Evolutionary conservation across 768 basidiomycete genomes (phyloP), one percentile per base, ranked within the genome.

Genomic region (Suillus luteus): DNA sequence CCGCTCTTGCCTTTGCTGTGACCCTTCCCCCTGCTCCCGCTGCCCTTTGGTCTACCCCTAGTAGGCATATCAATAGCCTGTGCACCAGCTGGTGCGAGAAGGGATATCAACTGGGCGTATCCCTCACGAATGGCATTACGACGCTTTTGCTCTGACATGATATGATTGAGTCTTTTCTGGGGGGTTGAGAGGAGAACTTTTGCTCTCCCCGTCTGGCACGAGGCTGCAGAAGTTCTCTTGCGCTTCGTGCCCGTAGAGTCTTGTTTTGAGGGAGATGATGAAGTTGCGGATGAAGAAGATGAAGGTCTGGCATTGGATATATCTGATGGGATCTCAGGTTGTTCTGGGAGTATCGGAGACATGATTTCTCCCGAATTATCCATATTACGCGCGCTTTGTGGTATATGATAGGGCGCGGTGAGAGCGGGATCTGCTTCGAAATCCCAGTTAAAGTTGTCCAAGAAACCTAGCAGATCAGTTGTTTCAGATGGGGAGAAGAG

Each of bases 91-190:
- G 92, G 91, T 0, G 92, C 87, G 61, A 96, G 87, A 27, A 96
- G 79, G 0, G 88, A 78, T 38, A 93, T 94, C 48, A 96, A 78
- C 72, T 94, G 92, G 1, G 92, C 87, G 76, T 95, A 96, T 46
- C 93, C 93, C 66, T 92, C 89, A 48, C 92, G 88, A 68, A 96
- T 96, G 59, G 92, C 91, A 70, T 96, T 96, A 11, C 95, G 87
- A 9, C 95, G 91, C 71, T 93, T 93, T 77, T 96, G 94, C 73
- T 96, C 95, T 8, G 92, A 94, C 85, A 93, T 88, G 81, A 96
- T 95, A 79, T 96, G 93, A 73, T 95, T 95, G 17, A 93, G 84
- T 14, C 93, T 85, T 71, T 95, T 94, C 76, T 96, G 92, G 0
- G 92, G 92, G 5, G 86, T 88, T 7, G 92, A 90, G 31, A 95